Evolutionary conservation across 306 rosid species (phyloP).

Genomic region (Fragaria vesca): DNA sequence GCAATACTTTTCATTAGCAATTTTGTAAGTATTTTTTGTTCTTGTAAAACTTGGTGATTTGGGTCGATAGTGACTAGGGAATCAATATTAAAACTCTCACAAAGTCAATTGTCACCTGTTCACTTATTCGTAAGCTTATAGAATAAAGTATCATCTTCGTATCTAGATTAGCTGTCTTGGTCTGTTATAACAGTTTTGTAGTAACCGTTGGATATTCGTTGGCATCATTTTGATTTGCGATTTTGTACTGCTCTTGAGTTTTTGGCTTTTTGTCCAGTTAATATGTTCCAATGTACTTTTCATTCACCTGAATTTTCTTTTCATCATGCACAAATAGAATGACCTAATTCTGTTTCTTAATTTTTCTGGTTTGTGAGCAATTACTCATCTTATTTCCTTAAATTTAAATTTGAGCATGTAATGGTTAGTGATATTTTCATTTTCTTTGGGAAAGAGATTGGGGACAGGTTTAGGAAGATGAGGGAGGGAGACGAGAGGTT

Average conservation of each 20-base stretch:
- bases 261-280: neutral
- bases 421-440: neutral
- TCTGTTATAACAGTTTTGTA: neutral
- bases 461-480: neutral
- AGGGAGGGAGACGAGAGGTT: neutral
- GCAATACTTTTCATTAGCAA: neutral
- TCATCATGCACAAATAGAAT: neutral
- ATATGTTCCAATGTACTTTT: neutral
- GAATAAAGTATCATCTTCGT: neutral
- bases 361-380: slow-evolving; percentile 1
- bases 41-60: neutral
- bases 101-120: neutral
- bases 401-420: neutral
- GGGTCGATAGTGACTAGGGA: neutral
- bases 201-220: neutral
- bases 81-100: neutral
- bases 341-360: neutral
- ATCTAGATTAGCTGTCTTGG: neutral
- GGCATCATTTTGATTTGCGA: neutral
- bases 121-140: neutral
- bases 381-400: neutral
- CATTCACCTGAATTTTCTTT: neutral
- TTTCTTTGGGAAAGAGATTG: neutral
- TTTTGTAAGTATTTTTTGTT: neutral
- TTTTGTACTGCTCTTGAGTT: neutral